phyloP scores from a whole-genome alignment of 2,329 filamentous ascomycete species.

The Ophiosphaerella herpotricha region DNA sequence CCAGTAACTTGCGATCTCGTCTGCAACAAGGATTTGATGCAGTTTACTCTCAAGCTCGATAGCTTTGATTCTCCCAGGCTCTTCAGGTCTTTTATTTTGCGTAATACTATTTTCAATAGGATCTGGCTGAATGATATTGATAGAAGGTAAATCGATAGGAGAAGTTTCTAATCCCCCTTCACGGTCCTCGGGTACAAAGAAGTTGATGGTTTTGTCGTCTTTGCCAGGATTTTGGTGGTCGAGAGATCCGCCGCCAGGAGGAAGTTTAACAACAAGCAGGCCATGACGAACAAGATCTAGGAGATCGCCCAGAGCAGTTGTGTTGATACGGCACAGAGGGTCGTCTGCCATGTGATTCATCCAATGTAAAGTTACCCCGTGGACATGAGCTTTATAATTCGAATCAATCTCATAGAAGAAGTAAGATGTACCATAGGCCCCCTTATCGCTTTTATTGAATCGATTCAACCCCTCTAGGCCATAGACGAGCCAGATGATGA shows the following conservation, averaged over 20 bases:
- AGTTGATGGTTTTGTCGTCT: not conserved
- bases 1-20: too few relatives aligned
- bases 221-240: too few relatives aligned
- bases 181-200: slow-evolving; percentile 6
- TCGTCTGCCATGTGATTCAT: slow-evolving; percentile 2
- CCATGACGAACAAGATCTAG: not conserved
- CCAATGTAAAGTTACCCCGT: not conserved
- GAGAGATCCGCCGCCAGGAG: too few relatives aligned
- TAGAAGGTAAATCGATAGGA: not conserved
- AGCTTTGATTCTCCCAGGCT: not conserved
- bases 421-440: not conserved
- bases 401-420: not conserved
- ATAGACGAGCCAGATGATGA: slow-evolving; percentile 26
- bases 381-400: not conserved
- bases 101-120: not conserved
- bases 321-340: not conserved
- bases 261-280: not conserved
- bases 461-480: slow-evolving; percentile 6
- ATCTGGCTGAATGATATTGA: not conserved
- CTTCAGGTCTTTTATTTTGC: not conserved
- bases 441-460: slow-evolving; percentile 1
- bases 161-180: slow-evolving; percentile 3
- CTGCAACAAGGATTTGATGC: too few relatives aligned
- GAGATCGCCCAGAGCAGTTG: slow-evolving; percentile 1
- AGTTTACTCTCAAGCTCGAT: too few relatives aligned